Conservation (phyloP, 306 rosid species). For the Cucurbita maxima region DNA sequence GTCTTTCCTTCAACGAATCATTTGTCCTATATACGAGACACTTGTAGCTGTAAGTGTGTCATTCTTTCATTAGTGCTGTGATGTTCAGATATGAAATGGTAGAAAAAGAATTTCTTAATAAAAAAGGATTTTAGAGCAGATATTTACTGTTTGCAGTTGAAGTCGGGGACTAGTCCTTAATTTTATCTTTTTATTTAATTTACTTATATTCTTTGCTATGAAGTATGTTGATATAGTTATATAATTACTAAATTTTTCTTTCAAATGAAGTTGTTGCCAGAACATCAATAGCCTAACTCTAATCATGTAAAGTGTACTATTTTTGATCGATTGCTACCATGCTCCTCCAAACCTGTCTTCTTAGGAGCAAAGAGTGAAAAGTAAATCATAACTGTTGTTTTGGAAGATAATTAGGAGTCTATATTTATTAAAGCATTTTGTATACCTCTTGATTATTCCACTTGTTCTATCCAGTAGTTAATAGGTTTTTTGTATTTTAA, state of each 20-base stretch:
- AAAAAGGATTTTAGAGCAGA: background rate
- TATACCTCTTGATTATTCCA: background rate
- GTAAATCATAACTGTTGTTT: background rate
- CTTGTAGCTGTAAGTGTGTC: constrained; percentile 40
- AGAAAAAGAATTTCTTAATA: background rate
- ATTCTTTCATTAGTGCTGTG: background rate
- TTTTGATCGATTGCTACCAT: background rate
- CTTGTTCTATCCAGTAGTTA: background rate
- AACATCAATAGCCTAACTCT: background rate
- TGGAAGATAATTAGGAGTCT: background rate
- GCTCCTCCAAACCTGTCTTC: background rate
- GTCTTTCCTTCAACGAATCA: constrained; percentile 56
- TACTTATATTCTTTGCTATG: background rate
- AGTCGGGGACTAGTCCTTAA: background rate
- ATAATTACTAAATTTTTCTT: background rate
- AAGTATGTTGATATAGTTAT: background rate
- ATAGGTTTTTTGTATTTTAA: background rate
- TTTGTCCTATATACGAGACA: constrained; percentile 43
- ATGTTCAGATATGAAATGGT: background rate
- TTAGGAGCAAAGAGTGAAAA: background rate
- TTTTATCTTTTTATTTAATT: background rate
- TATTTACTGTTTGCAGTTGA: background rate
- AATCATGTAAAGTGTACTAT: background rate
- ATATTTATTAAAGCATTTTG: background rate
- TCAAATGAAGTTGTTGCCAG: background rate